Percentiles rank a stretch among this genome's conserved stretches.
Evolutionary conservation across 2,329 filamentous ascomycete species (phyloP).

Genomic region (Tolypocladium endophyticum): DNA sequence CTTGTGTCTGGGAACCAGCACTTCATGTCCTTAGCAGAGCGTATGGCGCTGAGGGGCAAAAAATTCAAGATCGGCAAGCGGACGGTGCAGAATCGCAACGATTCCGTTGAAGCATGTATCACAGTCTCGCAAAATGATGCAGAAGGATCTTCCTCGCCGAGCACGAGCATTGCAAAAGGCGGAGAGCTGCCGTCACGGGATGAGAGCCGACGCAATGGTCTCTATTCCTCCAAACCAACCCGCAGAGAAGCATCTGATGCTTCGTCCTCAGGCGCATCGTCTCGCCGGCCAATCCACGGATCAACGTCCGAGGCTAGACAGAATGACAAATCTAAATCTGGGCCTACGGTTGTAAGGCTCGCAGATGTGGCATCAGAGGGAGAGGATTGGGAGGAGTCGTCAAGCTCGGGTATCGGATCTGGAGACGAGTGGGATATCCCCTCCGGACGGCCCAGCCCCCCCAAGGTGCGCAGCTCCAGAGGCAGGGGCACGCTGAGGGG

Average conservation of each 20-base stretch:
- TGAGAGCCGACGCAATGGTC: neutral
- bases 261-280: neutral
- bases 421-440: conserved; percentile 12
- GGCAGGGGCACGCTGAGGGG: conserved; percentile 6
- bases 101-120: neutral
- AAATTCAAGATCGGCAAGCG: conserved; percentile 39
- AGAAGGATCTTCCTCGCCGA: neutral
- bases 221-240: neutral
- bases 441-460: conserved; percentile 1
- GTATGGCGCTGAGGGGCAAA: conserved; percentile 43
- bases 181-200: neutral
- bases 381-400: neutral
- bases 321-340: neutral
- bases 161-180: neutral
- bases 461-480: neutral
- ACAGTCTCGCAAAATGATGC: neutral
- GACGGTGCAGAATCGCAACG: conserved; percentile 9
- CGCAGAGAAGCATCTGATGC: neutral
- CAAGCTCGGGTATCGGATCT: conserved; percentile 2
- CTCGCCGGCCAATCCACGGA: neutral
- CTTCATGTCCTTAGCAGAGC: conserved; percentile 46
- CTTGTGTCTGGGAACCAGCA: conserved; percentile 12
- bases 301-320: neutral
- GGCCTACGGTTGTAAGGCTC: conserved; percentile 8
- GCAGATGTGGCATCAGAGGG: conserved; percentile 2